These are phyloP conservation scores for Juglanconis sp. DNA, from an alignment of 2,329 filamentous ascomycete species.

Conservation along the genomic window DNA sequence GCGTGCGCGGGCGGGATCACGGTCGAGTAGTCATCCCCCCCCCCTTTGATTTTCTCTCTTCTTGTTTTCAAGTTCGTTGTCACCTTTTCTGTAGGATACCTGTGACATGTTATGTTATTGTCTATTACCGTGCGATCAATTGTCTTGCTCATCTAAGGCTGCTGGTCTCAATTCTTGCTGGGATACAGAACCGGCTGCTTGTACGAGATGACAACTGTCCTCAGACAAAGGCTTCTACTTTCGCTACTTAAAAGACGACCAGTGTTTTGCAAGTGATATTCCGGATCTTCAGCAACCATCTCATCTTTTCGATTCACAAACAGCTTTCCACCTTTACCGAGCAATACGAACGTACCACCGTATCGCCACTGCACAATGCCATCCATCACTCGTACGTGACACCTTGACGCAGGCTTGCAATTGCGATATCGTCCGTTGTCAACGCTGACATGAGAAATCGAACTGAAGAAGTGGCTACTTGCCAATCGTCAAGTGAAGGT, in stretches of 20 bases:
- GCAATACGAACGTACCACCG: background rate
- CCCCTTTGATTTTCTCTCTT: too few relatives aligned
- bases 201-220: background rate
- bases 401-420: background rate
- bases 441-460: background rate
- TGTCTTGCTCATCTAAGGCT: too few relatives aligned
- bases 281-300: too few relatives aligned
- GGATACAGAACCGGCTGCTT: background rate
- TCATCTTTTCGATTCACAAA: background rate
- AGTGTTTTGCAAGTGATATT: background rate
- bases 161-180: too few relatives aligned
- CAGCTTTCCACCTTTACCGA: background rate
- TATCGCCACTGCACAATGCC: background rate
- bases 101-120: too few relatives aligned
- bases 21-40: too few relatives aligned
- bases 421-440: background rate
- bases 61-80: too few relatives aligned
- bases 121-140: too few relatives aligned
- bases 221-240: background rate
- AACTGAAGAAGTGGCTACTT: background rate
- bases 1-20: too few relatives aligned
- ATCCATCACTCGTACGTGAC: background rate
- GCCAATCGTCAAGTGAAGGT: background rate
- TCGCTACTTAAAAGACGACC: background rate
- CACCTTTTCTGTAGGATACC: too few relatives aligned